Base-by-base conservation (phyloP, 2,329 filamentous ascomycete genomes). In the Penicillium hordei region DNA sequence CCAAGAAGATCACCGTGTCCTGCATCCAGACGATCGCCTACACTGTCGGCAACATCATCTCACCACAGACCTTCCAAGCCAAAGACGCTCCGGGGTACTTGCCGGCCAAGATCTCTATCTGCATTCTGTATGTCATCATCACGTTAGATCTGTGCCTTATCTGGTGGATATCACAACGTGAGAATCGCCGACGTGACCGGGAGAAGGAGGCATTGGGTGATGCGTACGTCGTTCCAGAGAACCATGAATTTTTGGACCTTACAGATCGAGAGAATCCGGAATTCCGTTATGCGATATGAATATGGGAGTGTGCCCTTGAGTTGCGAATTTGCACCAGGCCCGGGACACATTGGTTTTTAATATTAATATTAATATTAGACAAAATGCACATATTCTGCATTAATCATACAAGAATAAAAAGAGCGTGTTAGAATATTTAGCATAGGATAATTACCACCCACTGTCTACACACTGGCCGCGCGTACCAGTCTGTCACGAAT, bases 21-120 rank as follows among this genome's bases (percentile, higher is more conserved):
- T 68, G 65, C n/a, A 69, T 75, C 57, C 65, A 70, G 19, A 70
- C 68, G 4, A 71, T 75, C n/a, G 70, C 69, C 2, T 76, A 76
- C 53, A 72, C 70, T 0, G 68, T 77, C 10, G 76, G 75, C 19
- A 79, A 79, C 52, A 78, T 78, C 54, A 77, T 79, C 48, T 72
- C 69, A 0, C 76, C 76, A 1, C 76, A 78, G 53, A 78, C 75
- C 0, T 79, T 79, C 60, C 72, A 75, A 57, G 65, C 69, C 7
- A 66, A 68, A 5, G 72, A 75, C 25, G 73, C 67, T 1, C 69
- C 69, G n/a, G 36, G 61, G 12, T 69, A 70, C 51, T 45, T 71
- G 23, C 67, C 67, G 1, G 67, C 68, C 15, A 69, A 70, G 50
- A 68, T 70, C 29, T 65, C 67, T 1, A 70, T 70, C 39, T 60